Conservation (phyloP, 1,139 yeast genomes). For the Eremothecium cymbalariae region DNA sequence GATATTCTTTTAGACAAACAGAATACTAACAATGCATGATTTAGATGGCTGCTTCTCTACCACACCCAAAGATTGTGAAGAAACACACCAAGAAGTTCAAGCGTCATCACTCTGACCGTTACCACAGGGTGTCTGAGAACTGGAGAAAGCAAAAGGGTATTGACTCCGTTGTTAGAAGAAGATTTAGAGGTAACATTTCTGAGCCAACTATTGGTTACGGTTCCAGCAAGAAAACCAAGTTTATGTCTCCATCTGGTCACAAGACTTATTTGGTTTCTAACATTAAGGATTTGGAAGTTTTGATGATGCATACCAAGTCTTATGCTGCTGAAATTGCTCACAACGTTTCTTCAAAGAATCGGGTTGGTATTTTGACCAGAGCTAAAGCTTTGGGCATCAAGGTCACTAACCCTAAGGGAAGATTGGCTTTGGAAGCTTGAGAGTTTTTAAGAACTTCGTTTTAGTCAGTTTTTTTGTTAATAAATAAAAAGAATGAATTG, state of each 20-base stretch:
- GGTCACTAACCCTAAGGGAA: slow-evolving; percentile 99
- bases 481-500: slow-evolving; percentile 10
- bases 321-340: slow-evolving; percentile 99
- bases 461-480: slow-evolving; percentile 11
- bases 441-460: slow-evolving; percentile 6
- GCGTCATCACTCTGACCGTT: slow-evolving; percentile 99
- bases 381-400: slow-evolving; percentile 98
- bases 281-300: slow-evolving; percentile 87
- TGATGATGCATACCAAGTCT: slow-evolving; percentile 94
- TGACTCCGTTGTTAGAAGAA: slow-evolving; percentile 99
- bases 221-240: slow-evolving; percentile 98
- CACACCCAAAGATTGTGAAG: slow-evolving; percentile 99
- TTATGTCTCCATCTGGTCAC: slow-evolving; percentile 96
- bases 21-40: too few species aligned
- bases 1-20: too few species aligned
- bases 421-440: slow-evolving; percentile 97
- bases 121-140: slow-evolving; percentile 94
- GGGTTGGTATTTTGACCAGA: slow-evolving; percentile 92
- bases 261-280: slow-evolving; percentile 92
- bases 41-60: slow-evolving; percentile 89
- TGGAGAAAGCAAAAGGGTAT: slow-evolving; percentile 99
- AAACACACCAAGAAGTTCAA: slow-evolving; percentile 98
- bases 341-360: slow-evolving; percentile 97
- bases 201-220: slow-evolving; percentile 99
- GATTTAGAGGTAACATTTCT: slow-evolving; percentile 98